Conservation (phyloP, 768 basidiomycete genomes). For the Lyophyllum shimeji region DNA sequence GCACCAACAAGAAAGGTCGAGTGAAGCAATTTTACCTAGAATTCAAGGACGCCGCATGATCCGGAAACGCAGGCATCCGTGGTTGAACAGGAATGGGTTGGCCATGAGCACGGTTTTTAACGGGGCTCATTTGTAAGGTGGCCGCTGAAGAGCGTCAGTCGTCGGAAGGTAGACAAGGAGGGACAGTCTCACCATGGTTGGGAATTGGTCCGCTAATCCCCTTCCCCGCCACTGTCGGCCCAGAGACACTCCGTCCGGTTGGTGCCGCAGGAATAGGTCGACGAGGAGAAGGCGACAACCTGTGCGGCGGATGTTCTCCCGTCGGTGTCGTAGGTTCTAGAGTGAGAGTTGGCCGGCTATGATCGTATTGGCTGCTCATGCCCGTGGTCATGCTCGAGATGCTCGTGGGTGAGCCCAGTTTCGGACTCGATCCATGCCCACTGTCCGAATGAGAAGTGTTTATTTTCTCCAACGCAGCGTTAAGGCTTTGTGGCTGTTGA, state of each 20-base stretch:
- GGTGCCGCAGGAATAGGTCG: slow-evolving; percentile 42
- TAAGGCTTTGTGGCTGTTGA: slow-evolving; percentile 67
- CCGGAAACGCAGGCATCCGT: slow-evolving; percentile 25
- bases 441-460: slow-evolving; percentile 43
- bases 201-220: slow-evolving; percentile 68
- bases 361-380: slow-evolving; percentile 14
- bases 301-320: slow-evolving; percentile 23
- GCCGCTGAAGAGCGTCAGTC: slow-evolving; percentile 44
- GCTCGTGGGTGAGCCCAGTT: slow-evolving; percentile 19
- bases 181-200: slow-evolving; percentile 55
- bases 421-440: slow-evolving; percentile 28
- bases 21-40: slow-evolving; percentile 58
- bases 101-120: slow-evolving; percentile 60
- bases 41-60: slow-evolving; percentile 44
- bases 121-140: slow-evolving; percentile 71
- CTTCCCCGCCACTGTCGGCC: slow-evolving; percentile 56
- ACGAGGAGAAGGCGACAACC: slow-evolving; percentile 41
- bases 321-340: slow-evolving; percentile 28
- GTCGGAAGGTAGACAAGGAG: slow-evolving; percentile 7
- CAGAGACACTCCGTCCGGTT: slow-evolving; percentile 29
- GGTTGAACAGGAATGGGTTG: slow-evolving; percentile 62
- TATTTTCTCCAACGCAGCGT: slow-evolving; percentile 70
- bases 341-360: slow-evolving; percentile 21
- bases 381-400: slow-evolving; percentile 21
- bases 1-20: slow-evolving; percentile 3